Base-by-base conservation (phyloP, 306 rosid genomes). In the Begonia masoniana region DNA sequence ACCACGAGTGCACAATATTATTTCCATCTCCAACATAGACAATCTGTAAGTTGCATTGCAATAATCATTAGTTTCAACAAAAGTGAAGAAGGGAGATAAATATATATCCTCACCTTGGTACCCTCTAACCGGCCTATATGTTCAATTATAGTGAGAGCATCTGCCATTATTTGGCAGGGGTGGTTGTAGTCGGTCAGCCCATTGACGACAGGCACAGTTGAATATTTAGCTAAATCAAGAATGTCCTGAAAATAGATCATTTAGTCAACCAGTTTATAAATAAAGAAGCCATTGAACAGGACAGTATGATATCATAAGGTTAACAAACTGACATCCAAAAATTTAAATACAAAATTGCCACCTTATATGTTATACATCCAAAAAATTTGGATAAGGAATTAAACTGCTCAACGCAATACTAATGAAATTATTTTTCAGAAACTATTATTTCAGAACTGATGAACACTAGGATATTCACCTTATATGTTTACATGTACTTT, bases 11-110 rank as follows among this genome's bases (percentile, higher is more conserved):
- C 68, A 86, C 99, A 76, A 92, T 24, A 68, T 92, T 92, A 82
- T 92, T 92, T 62, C 96, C 99, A 67, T 92, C 99, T 64, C 96
- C 99, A 56, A 91, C 94, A 55, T 91, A 91, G 54, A 91, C 96
- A 58, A 91, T 96, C 99, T 92, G 49, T 70, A 55, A 52, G 59
- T 57, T 42, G 50, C 51, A 63, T 67, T 42, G 42, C 14, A 39
- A 31, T 36, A 46, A 3, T 23, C 13, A 42, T 21, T 45, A 51
- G 21, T 31, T 60, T 52, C 53, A 41, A 23, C 6, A 21, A 10
- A 31, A 68, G 13, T 42, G 23, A 12, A 56, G 4, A 42, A 31
- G 21, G 10, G 56, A 1, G 65, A 46, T 12, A 61, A 26, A 55
- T 31, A 56, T 23, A 60, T 47, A 10, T 26, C 50, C 82, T 56